These are phyloP conservation scores for Citeromyces nyonsensis DNA, from an alignment of 805 yeast genomes.

Conservation along the genomic window DNA sequence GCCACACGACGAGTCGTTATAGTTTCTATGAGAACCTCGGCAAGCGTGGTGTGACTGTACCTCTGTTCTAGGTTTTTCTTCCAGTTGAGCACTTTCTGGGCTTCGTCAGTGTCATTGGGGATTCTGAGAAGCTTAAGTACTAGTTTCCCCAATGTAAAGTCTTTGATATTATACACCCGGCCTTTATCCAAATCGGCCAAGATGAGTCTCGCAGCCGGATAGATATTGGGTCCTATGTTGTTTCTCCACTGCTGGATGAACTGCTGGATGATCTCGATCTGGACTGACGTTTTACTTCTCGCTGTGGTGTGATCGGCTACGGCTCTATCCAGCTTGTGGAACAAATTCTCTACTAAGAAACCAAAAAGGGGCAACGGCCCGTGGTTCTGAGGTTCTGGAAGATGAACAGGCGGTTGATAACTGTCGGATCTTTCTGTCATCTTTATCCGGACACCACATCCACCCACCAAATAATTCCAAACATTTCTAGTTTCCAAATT, in stretches of 20 bases:
- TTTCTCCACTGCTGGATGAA: conserved; percentile 36
- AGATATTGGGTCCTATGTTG: conserved; percentile 46
- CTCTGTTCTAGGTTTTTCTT: conserved; percentile 21
- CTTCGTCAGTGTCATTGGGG: conserved; percentile 47
- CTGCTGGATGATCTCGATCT: conserved; percentile 9
- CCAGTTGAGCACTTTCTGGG: conserved; percentile 30
- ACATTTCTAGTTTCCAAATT: too few relatives aligned
- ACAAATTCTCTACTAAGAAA: conserved; percentile 22
- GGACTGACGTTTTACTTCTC: conserved; percentile 5
- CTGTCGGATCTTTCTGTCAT: neutral
- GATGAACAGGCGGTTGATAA: too few relatives aligned
- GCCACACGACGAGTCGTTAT: conserved; percentile 31
- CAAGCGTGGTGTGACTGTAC: conserved; percentile 24
- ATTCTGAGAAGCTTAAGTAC: conserved; percentile 37
- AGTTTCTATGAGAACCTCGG: conserved; percentile 29
- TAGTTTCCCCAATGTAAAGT: conserved; percentile 36
- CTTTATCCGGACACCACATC: conserved; percentile 6
- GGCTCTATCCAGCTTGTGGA: conserved; percentile 21
- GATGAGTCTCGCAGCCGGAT: conserved; percentile 47
- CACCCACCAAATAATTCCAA: too few relatives aligned
- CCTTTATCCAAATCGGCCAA: conserved; percentile 48
- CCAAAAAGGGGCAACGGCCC: conserved; percentile 23
- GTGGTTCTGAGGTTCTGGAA: conserved; percentile 16
- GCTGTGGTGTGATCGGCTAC: conserved; percentile 8
- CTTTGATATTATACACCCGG: conserved; percentile 43